These are phyloP conservation scores for Narthecium ossifragum DNA, from an alignment of 106 monocot species.

Conservation along the genomic window DNA sequence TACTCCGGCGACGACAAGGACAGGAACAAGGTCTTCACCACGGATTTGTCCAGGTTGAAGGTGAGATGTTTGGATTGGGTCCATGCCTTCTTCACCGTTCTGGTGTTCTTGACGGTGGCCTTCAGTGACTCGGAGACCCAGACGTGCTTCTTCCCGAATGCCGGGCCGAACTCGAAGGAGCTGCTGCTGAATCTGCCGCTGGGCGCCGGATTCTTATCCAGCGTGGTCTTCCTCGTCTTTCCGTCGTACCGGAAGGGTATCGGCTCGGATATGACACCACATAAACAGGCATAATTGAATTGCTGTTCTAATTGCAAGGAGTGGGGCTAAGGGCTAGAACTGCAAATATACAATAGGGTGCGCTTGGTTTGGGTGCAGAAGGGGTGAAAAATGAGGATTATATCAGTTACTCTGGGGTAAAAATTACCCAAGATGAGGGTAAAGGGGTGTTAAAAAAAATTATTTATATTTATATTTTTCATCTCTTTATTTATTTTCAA, in stretches of 20 bases:
- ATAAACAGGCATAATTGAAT: no score
- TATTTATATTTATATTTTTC: no score
- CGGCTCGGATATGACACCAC: conserved; percentile 21
- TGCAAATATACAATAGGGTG: no score
- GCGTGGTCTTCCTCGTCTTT: conserved; percentile 45
- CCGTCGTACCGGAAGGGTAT: conserved; percentile 49
- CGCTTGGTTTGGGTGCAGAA: no score
- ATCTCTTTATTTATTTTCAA: no score
- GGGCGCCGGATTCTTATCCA: conserved; percentile 43
- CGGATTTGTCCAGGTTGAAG: conserved; percentile 17
- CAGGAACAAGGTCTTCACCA: no score
- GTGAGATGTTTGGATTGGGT: conserved; percentile 27
- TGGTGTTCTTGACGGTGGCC: conserved; percentile 36
- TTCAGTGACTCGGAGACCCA: conserved; percentile 29
- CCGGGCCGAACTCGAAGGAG: conserved; percentile 19
- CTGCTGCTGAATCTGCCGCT: conserved; percentile 48
- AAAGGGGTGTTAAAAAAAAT: no score
- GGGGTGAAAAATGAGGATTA: no score
- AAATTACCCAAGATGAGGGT: no score
- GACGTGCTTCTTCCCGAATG: conserved; percentile 37
- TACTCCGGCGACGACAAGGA: conserved; percentile 16
- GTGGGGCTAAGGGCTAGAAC: no score
- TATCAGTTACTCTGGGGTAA: no score
- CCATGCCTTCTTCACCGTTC: conserved; percentile 33
- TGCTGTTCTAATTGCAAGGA: no score